Conservation (phyloP, 1,284 basidiomycete species). For the Cryptococcus floricola region DNA sequence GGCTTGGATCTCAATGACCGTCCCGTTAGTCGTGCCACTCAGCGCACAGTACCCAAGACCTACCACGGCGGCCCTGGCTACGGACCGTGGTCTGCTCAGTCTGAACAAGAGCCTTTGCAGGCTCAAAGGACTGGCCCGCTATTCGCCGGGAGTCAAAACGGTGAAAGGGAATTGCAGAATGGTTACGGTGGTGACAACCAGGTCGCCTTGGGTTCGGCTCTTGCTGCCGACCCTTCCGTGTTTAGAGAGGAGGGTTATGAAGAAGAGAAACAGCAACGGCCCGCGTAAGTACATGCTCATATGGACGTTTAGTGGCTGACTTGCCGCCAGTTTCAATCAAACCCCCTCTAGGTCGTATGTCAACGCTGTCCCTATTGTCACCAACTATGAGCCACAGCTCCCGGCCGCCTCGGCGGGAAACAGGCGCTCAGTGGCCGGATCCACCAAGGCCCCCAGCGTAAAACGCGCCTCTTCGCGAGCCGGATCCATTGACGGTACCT, state of each 20-base stretch:
- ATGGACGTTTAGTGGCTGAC: background rate
- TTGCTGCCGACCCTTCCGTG: constrained; percentile 9
- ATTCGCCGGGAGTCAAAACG: background rate
- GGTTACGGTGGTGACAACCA: constrained; percentile 1
- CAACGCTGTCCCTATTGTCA: constrained; percentile 36
- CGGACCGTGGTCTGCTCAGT: background rate
- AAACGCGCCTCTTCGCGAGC: constrained; percentile 1
- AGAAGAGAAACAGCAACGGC: constrained; percentile 7
- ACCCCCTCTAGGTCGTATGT: constrained; percentile 43
- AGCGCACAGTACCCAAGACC: constrained; percentile 1
- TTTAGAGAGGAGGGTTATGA: constrained; percentile 4
- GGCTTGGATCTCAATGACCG: constrained; percentile 17
- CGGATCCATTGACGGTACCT: background rate
- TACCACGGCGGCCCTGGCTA: constrained; percentile 2
- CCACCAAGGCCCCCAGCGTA: constrained; percentile 14
- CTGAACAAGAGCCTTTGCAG: background rate
- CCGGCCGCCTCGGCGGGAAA: constrained; percentile 12
- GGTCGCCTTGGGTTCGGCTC: constrained; percentile 1
- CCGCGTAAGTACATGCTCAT: constrained; percentile 6
- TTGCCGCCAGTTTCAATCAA: constrained; percentile 8
- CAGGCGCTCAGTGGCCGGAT: constrained; percentile 20
- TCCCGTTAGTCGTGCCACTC: constrained; percentile 9
- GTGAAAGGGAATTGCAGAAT: background rate
- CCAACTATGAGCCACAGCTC: constrained; percentile 34
- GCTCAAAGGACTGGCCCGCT: no score